Evolutionary conservation across 2,329 filamentous ascomycete species (phyloP).

Genomic region (Coniochaeta ligniaria): DNA sequence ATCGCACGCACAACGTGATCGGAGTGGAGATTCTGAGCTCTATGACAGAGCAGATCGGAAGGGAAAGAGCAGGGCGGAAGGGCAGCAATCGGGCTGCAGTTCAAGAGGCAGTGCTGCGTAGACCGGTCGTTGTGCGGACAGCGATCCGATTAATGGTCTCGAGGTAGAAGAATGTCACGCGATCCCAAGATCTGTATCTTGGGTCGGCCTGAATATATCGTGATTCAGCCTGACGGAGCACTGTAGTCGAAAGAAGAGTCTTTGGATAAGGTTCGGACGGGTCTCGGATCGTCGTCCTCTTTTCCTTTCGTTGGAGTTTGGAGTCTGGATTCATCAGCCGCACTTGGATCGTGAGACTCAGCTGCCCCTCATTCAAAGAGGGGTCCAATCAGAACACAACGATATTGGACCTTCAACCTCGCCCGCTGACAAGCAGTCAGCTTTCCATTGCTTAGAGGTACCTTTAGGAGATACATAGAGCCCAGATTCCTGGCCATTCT

Average conservation of each 20-base stretch:
- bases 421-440: not conserved
- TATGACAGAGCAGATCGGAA: not conserved
- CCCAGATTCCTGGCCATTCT: too few relatives aligned
- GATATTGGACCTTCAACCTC: not conserved
- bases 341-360: not conserved
- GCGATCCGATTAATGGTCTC: not conserved
- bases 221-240: not conserved
- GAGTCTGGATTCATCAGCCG: not conserved
- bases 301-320: not conserved
- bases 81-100: conserved; percentile 1
- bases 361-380: not conserved
- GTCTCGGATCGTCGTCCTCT: not conserved
- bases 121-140: not conserved
- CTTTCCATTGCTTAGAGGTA: not conserved
- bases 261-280: not conserved
- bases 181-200: not conserved
- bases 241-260: not conserved
- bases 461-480: not conserved
- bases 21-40: not conserved
- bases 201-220: not conserved
- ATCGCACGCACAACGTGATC: not conserved
- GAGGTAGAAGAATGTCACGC: not conserved
- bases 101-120: not conserved
- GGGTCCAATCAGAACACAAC: not conserved
- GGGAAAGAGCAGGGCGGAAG: not conserved